Evolutionary conservation across 257 asterid genomes (phyloP).

Genomic region (Solanum tacnaense): DNA sequence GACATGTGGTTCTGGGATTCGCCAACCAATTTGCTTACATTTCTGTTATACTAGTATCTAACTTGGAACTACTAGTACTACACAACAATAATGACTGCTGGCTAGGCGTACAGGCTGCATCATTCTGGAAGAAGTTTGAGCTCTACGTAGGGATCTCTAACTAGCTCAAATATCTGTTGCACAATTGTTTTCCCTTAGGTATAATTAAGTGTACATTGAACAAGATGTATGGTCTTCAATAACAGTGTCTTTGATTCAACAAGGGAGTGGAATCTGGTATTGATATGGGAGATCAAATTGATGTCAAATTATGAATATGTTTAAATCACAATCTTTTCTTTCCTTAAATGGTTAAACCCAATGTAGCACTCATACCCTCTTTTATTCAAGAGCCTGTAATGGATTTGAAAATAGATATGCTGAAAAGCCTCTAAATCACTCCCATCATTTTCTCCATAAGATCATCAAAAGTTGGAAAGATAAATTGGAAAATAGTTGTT

Average conservation of each 20-base stretch:
- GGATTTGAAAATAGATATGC: neutral
- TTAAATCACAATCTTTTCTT: neutral
- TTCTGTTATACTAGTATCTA: neutral
- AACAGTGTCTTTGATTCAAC: neutral
- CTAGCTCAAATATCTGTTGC: neutral
- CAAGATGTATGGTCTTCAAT: neutral
- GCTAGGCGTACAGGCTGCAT: neutral
- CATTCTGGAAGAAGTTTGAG: neutral
- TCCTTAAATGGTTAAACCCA: neutral
- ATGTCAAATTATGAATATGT: neutral
- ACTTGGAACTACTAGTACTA: neutral
- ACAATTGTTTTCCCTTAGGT: neutral
- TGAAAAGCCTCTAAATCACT: neutral
- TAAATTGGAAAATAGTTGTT: neutral
- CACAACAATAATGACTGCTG: neutral
- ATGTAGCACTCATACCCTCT: neutral
- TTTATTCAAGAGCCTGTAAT: neutral
- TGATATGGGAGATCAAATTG: neutral
- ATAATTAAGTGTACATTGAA: neutral
- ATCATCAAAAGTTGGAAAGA: neutral
- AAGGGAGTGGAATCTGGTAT: neutral
- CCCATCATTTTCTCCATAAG: neutral
- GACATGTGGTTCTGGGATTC: neutral
- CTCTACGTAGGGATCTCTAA: neutral
- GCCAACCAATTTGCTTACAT: neutral